phyloP scores from a whole-genome alignment of 73 alveolate species.

The Paramecium pentaurelia region DNA sequence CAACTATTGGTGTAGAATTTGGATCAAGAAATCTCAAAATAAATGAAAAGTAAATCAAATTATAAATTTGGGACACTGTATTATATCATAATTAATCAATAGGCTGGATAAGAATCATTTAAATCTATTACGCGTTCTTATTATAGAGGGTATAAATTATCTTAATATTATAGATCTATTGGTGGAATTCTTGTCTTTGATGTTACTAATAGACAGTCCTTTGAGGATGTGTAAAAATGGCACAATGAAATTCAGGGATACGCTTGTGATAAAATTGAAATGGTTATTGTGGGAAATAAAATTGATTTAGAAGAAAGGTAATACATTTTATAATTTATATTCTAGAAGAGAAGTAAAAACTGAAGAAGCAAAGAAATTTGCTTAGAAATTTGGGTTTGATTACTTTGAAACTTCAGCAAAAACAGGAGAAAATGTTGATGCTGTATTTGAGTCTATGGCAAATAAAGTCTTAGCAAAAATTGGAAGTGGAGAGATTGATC shows the following conservation, averaged over 20 bases:
- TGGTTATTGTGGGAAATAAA: constrained; percentile 88
- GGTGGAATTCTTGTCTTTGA: constrained; percentile 87
- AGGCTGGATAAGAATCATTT: constrained; percentile 87
- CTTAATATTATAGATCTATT: constrained; percentile 66
- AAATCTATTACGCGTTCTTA: constrained; percentile 82
- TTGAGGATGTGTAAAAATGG: constrained; percentile 84
- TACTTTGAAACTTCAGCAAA: constrained; percentile 70
- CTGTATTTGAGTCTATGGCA: constrained; percentile 50
- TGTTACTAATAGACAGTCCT: constrained; percentile 63
- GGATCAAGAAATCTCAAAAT: constrained; percentile 87
- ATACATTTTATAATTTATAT: not conserved
- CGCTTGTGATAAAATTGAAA: constrained; percentile 83
- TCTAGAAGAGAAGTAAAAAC: not conserved
- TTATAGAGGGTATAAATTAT: constrained; percentile 63
- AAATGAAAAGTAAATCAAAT: constrained; percentile 73
- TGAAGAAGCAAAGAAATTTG: constrained; percentile 60
- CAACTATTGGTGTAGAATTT: constrained; percentile 93
- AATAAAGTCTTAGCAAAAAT: not conserved
- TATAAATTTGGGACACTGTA: constrained; percentile 95
- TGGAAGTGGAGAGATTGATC: constrained; percentile 30
- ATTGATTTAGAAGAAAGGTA: constrained; percentile 84
- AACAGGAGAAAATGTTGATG: constrained; percentile 63
- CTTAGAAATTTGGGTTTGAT: constrained; percentile 59
- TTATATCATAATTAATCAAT: not conserved
- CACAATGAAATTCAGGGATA: constrained; percentile 82